Evolutionary conservation across 257 asterid genomes (phyloP).

Genomic region (Osmanthus fragrans): DNA sequence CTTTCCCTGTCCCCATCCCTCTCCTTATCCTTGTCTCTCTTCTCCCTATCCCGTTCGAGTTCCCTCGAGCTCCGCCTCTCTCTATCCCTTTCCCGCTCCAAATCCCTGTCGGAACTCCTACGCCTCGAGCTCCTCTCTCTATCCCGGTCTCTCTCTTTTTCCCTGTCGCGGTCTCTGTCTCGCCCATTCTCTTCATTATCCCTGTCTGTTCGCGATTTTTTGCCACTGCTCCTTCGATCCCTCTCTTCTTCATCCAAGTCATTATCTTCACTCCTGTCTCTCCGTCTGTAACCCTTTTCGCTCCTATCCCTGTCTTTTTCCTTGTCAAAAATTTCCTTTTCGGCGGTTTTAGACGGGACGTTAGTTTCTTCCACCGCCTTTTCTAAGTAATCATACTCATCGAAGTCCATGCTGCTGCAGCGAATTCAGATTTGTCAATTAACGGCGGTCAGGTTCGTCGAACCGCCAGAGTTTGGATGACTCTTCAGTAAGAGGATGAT

Average conservation of each 20-base stretch:
- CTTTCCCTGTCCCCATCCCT: constrained; percentile 37
- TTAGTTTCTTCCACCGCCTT: constrained; percentile 87
- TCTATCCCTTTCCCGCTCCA: constrained; percentile 40
- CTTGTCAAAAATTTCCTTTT: constrained; percentile 45
- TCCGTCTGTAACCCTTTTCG: constrained; percentile 70
- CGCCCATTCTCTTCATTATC: constrained; percentile 53
- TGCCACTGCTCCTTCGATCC: constrained; percentile 73
- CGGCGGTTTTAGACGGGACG: constrained; percentile 42
- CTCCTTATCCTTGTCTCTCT: constrained; percentile 26
- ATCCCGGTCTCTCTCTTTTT: constrained; percentile 40
- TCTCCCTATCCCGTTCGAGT: constrained; percentile 27
- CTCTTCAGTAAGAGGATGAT: background rate
- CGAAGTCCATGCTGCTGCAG: constrained; percentile 68
- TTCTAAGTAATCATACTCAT: constrained; percentile 97
- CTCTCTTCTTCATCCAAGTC: constrained; percentile 58
- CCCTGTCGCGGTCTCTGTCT: constrained; percentile 45
- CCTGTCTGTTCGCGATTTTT: constrained; percentile 52
- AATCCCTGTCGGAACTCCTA: constrained; percentile 52
- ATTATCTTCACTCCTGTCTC: constrained; percentile 66
- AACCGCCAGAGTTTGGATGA: constrained; percentile 14
- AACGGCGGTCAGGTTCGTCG: constrained; percentile 6
- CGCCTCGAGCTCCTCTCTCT: constrained; percentile 68
- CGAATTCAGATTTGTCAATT: background rate
- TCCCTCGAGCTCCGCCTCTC: constrained; percentile 53
- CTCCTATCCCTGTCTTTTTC: constrained; percentile 59